Base-by-base conservation (phyloP, 805 yeast species). In the Priceomyces haplophilus region DNA sequence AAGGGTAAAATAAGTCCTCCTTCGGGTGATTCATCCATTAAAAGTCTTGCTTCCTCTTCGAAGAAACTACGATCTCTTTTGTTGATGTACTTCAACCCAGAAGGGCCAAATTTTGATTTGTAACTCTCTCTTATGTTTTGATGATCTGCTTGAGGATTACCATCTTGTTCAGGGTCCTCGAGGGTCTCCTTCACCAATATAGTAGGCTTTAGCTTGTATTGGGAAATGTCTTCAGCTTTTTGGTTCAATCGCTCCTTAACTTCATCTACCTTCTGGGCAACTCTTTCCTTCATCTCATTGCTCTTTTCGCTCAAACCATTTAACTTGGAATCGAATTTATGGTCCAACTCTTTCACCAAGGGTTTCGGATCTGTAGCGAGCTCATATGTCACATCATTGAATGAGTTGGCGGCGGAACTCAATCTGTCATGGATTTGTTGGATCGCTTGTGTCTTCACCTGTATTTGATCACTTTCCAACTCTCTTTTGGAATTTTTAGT, bases 341-440 rank as follows among this genome's bases (percentile, higher is more conserved):
- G 16, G 34, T 58, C 61, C 11, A 56, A 30, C 4, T 27, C 31
- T 27, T 27, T 27, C n/a, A 27, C 31, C n/a, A 10, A 11, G n/a
- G 31, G 31, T 10, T 27, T 27, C 15, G 61, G 62, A 24, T 54
- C 55, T 7, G 50, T 44, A 5, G 50, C 56, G 7, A 27, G n/a
- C 5, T 27, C 31, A n/a, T 27, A 27, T n/a, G 55, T 51, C 1
- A 55, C 45, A 38, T 49, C 54, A 36, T 52, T 47, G 24, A 53
- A 49, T 36, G 41, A 38, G 12, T 48, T 48, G 16, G 54, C 55
- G 6, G 27, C 38, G 6, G 33, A 20, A 27, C 38, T 41, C 13
- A 52, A 23, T 15, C 42, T 48, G 41, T 51, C 54, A 41, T 59
- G 55, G 13, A 48, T 41, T 42, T 58, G 62, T 30, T 53, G 38